Conservation (phyloP, 2,329 filamentous ascomycete species). For the Botrytis deweyae region DNA sequence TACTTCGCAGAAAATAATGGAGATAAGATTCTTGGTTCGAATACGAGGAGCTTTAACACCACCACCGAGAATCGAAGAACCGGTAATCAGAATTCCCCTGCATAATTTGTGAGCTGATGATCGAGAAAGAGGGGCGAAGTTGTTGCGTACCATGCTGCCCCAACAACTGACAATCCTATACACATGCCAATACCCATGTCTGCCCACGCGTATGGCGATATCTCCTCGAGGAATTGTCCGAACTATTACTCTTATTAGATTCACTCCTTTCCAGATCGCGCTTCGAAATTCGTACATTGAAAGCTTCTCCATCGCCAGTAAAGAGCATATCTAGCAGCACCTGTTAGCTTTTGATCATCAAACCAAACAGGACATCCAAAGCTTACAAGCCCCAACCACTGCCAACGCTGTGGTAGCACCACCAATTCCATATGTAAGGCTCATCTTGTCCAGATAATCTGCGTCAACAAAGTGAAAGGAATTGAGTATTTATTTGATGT, state of each 20-base stretch:
- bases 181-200: constrained; percentile 87
- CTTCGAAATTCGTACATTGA: constrained; percentile 66
- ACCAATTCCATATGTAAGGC: constrained; percentile 69
- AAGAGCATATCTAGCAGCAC: constrained; percentile 86
- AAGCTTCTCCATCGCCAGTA: constrained; percentile 90
- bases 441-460: constrained; percentile 53
- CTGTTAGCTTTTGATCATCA: constrained; percentile 31
- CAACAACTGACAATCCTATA: constrained; percentile 93
- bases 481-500: constrained; percentile 13
- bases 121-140: neutral
- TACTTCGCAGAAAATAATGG: constrained; percentile 99
- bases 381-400: constrained; percentile 78
- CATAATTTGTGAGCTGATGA: constrained; percentile 22
- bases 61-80: constrained; percentile 93
- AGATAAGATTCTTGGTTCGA: constrained; percentile 98
- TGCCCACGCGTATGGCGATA: constrained; percentile 95
- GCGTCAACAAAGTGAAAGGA: constrained; percentile 1
- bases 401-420: constrained; percentile 66
- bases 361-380: constrained; percentile 40
- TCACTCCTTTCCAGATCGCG: neutral
- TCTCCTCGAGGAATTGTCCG: constrained; percentile 88
- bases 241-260: constrained; percentile 52
- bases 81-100: constrained; percentile 99
- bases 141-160: constrained; percentile 80
- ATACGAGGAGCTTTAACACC: constrained; percentile 96